A percentile compares a stretch with the other conserved stretches of the same genome.
phyloP scores from a whole-genome alignment of 306 rosid genomes.

The Vigna reflexopilosa region DNA sequence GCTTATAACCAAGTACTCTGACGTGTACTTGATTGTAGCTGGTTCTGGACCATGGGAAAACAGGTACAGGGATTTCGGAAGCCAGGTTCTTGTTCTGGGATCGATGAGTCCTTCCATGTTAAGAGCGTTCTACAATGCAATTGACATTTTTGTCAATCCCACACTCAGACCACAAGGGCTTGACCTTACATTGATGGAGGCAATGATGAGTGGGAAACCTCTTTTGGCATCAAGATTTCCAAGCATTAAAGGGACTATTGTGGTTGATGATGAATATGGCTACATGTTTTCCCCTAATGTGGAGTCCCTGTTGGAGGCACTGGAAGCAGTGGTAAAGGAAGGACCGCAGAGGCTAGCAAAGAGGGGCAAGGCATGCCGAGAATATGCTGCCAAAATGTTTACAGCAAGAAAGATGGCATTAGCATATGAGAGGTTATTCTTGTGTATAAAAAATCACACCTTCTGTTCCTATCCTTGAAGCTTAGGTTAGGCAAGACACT shows the following conservation, averaged over 20 bases:
- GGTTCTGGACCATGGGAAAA: constrained; percentile 87
- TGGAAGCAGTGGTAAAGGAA: constrained; percentile 64
- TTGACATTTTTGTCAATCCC: constrained; percentile 77
- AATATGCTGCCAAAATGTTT: constrained; percentile 72
- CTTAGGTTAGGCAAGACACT: constrained; percentile 25
- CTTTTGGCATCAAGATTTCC: constrained; percentile 83
- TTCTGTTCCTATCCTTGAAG: constrained; percentile 68
- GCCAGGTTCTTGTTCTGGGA: constrained; percentile 68
- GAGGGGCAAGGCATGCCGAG: constrained; percentile 70
- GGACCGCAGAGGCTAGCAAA: constrained; percentile 59
- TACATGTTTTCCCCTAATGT: constrained; percentile 78
- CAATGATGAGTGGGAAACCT: constrained; percentile 82
- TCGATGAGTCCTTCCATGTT: constrained; percentile 69
- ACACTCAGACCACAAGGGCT: constrained; percentile 85
- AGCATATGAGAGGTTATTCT: constrained; percentile 81
- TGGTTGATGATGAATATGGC: constrained; percentile 80
- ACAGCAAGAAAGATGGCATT: constrained; percentile 77
- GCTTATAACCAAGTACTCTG: constrained; percentile 51
- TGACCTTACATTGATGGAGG: constrained; percentile 85
- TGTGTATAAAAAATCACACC: constrained; percentile 59
- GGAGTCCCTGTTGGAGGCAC: constrained; percentile 64
- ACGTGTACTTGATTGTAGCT: constrained; percentile 68
- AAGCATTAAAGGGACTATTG: constrained; percentile 72
- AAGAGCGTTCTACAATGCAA: constrained; percentile 68
- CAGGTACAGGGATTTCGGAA: constrained; percentile 69